These are phyloP conservation scores for Prillingera fragicola DNA, from an alignment of 1,284 basidiomycete genomes.

Conservation along the genomic window DNA sequence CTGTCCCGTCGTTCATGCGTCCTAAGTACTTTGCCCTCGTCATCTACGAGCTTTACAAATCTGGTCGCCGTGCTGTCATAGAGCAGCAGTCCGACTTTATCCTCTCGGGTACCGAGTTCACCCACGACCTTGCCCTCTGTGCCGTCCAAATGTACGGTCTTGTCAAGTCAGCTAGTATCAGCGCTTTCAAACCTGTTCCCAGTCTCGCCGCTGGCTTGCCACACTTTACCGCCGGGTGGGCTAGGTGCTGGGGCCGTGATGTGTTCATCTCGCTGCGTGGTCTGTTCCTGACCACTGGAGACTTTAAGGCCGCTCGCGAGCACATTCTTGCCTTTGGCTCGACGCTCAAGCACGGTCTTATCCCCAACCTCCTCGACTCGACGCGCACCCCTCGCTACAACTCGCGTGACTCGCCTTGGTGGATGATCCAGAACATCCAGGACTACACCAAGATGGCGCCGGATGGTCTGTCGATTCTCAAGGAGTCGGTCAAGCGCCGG, in stretches of 20 bases:
- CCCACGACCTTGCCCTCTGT: constrained; percentile 77
- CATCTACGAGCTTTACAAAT: constrained; percentile 83
- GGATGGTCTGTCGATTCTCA: constrained; percentile 72
- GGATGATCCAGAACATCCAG: constrained; percentile 97
- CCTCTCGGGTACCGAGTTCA: constrained; percentile 75
- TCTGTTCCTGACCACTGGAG: constrained; percentile 84
- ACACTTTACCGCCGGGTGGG: constrained; percentile 86
- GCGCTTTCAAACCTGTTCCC: constrained; percentile 59
- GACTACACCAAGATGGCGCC: constrained; percentile 83
- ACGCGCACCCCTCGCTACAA: constrained; percentile 69
- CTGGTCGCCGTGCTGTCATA: constrained; percentile 68
- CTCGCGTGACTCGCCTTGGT: constrained; percentile 53
- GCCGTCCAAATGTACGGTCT: constrained; percentile 87
- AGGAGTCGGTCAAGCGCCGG: constrained; percentile 75
- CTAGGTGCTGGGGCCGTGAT: constrained; percentile 93
- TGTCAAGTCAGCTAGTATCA: constrained; percentile 79
- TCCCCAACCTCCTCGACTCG: constrained; percentile 88
- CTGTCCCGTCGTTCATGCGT: constrained; percentile 74
- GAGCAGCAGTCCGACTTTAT: constrained; percentile 84
- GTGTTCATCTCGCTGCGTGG: constrained; percentile 91
- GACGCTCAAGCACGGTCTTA: constrained; percentile 71
- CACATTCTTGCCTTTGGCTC: constrained; percentile 88
- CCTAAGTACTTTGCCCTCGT: constrained; percentile 91
- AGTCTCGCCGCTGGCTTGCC: constrained; percentile 90
- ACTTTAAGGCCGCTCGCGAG: constrained; percentile 72